These are phyloP conservation scores for Alternaria gansuensis DNA, from an alignment of 2,329 filamentous ascomycete species.

Conservation along the genomic window DNA sequence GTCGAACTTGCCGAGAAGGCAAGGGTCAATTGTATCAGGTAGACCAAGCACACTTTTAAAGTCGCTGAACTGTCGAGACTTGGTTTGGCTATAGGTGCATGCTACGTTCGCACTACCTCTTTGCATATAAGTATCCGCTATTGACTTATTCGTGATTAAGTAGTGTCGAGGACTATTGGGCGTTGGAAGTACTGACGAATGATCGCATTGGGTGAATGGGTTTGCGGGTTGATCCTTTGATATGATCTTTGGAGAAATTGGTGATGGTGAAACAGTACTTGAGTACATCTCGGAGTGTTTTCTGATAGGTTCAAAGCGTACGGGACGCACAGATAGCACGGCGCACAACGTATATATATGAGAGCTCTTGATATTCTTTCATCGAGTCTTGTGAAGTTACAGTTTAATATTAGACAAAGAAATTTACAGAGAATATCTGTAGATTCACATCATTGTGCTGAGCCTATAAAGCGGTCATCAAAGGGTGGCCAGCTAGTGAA, in stretches of 20 bases:
- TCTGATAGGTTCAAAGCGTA: conserved; percentile 10
- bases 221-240: not conserved
- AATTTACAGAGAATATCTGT: conserved; percentile 10
- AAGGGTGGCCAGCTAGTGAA: conserved; percentile 18
- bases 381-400: conserved; percentile 16
- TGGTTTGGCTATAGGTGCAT: conserved; percentile 12
- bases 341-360: conserved; percentile 28
- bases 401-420: conserved; percentile 34
- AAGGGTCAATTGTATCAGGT: conserved; percentile 10
- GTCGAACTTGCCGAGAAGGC: conserved; percentile 16
- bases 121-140: conserved; percentile 11
- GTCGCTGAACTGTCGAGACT: conserved; percentile 12
- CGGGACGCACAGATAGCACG: conserved; percentile 16
- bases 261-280: conserved; percentile 7
- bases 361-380: conserved; percentile 31
- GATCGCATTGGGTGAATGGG: not conserved
- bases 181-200: not conserved
- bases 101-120: conserved; percentile 1
- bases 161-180: not conserved
- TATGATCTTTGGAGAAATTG: conserved; percentile 5
- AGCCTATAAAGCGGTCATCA: conserved; percentile 23
- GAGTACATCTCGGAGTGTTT: conserved; percentile 16
- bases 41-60: conserved; percentile 19
- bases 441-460: conserved; percentile 26
- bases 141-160: conserved; percentile 5